These are phyloP conservation scores for Acer saccharum DNA, from an alignment of 345 rosid genomes.

Conservation along the genomic window DNA sequence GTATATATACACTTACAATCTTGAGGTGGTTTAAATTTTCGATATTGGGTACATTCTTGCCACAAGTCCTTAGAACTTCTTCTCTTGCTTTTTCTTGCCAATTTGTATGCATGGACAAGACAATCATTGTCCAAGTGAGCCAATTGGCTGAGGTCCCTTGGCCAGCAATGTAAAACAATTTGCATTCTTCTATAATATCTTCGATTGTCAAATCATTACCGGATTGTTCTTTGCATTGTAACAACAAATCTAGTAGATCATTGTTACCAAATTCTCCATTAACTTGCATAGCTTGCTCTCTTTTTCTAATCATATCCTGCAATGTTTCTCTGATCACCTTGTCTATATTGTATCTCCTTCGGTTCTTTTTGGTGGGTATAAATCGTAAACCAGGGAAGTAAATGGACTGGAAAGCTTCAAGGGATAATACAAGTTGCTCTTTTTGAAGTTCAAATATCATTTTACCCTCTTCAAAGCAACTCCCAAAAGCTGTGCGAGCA, in stretches of 20 bases:
- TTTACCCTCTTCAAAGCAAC: conserved; percentile 34
- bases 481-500: conserved; percentile 32
- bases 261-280: conserved; percentile 5
- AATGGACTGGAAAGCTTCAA: conserved; percentile 3
- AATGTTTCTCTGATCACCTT: conserved; percentile 21
- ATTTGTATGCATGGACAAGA: conserved; percentile 25
- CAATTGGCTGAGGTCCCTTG: conserved; percentile 39
- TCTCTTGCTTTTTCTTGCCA: conserved; percentile 38
- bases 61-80: conserved; percentile 25
- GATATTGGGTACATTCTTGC: conserved; percentile 14
- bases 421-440: conserved; percentile 20
- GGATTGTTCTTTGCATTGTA: conserved; percentile 11
- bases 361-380: conserved; percentile 30
- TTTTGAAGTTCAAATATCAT: conserved; percentile 29
- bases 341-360: conserved; percentile 25
- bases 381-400: conserved; percentile 30
- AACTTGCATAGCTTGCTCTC: conserved; percentile 16
- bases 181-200: conserved; percentile 31
- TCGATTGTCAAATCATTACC: conserved; percentile 22
- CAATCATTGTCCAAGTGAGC: conserved; percentile 33
- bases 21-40: conserved; percentile 27
- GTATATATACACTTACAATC: conserved; percentile 19
- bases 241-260: conserved; percentile 24
- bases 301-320: conserved; percentile 21
- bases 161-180: conserved; percentile 39